Percentiles rank a stretch among this genome's conserved stretches.
phyloP scores from a whole-genome alignment of 805 yeast species.

The Cyberlindnera mycetangii region DNA sequence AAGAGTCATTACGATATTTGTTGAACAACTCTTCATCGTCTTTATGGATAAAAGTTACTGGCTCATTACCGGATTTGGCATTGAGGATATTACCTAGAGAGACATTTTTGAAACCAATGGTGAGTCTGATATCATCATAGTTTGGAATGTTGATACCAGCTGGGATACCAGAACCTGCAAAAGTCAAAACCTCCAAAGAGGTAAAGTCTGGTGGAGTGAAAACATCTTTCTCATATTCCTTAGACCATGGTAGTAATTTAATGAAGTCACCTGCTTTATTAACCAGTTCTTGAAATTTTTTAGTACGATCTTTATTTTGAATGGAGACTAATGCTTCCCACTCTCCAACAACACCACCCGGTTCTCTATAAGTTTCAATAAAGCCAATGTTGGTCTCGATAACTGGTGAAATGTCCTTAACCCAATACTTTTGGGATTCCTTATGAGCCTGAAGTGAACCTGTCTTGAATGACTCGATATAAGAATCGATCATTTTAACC shows the following conservation, averaged over 20 bases:
- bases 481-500: constrained; percentile 58
- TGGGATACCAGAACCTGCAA: constrained; percentile 88
- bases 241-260: constrained; percentile 71
- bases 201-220: constrained; percentile 93
- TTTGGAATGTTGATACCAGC: constrained; percentile 94
- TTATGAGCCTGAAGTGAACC: constrained; percentile 87
- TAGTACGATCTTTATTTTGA: constrained; percentile 85
- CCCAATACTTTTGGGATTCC: constrained; percentile 83
- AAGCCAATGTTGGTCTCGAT: constrained; percentile 85
- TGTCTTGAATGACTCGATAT: constrained; percentile 67
- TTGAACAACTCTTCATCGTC: constrained; percentile 55
- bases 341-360: constrained; percentile 88
- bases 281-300: constrained; percentile 71
- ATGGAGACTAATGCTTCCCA: constrained; percentile 92
- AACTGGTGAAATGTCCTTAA: constrained; percentile 76
- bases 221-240: constrained; percentile 72
- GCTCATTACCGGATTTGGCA: constrained; percentile 68
- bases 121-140: constrained; percentile 84
- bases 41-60: constrained; percentile 61
- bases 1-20: constrained; percentile 74
- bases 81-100: constrained; percentile 82
- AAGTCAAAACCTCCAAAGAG: constrained; percentile 82
- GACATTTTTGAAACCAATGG: constrained; percentile 84
- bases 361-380: constrained; percentile 91
- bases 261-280: constrained; percentile 63